These are phyloP conservation scores for Cytospora paraplurivora DNA, from an alignment of 2,329 filamentous ascomycete genomes.

Conservation along the genomic window DNA sequence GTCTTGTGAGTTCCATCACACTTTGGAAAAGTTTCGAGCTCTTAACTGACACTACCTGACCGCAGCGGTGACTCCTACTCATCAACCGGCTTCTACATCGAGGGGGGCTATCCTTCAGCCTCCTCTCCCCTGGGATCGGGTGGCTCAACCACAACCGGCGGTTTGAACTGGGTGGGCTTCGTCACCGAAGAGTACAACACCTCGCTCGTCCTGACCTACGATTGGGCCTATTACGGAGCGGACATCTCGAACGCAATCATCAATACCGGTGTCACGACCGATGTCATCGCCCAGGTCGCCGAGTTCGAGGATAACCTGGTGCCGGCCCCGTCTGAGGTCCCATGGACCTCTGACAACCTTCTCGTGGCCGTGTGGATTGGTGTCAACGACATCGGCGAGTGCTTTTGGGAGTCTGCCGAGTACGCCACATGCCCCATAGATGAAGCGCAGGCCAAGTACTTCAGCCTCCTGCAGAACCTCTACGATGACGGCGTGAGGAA, in stretches of 20 bases:
- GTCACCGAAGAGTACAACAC: conserved; percentile 26
- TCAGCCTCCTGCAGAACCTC: conserved; percentile 22
- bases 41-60: neutral
- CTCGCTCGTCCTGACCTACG: conserved; percentile 25
- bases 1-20: conserved; percentile 18
- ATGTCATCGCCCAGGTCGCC: conserved; percentile 25
- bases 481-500: conserved; percentile 27
- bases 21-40: neutral
- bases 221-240: conserved; percentile 25
- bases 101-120: conserved; percentile 24
- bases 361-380: conserved; percentile 28
- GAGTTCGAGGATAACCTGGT: conserved; percentile 24
- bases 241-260: conserved; percentile 27
- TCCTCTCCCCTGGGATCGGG: conserved; percentile 19
- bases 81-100: conserved; percentile 28
- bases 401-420: conserved; percentile 23
- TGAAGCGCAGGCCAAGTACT: conserved; percentile 25
- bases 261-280: conserved; percentile 27
- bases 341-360: conserved; percentile 25
- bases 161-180: conserved; percentile 28
- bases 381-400: conserved; percentile 27
- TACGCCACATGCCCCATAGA: conserved; percentile 24
- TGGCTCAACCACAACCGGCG: conserved; percentile 22
- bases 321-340: conserved; percentile 21
- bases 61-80: conserved; percentile 27